A percentile compares a stretch with the other conserved stretches of the same genome.
phyloP scores from a whole-genome alignment of 345 rosid species.

The Luvunga scandens region DNA sequence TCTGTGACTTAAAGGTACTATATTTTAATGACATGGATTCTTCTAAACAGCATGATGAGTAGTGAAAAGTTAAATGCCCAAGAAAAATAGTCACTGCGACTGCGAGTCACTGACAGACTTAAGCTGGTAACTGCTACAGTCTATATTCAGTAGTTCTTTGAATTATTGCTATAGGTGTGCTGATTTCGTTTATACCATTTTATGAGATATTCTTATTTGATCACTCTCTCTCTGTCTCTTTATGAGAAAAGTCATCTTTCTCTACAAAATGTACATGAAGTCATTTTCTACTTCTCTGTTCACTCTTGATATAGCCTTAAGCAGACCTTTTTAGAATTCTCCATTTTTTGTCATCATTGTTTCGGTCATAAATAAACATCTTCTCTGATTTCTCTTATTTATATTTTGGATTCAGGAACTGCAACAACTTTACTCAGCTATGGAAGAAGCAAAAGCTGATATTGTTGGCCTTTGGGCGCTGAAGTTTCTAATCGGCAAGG shows the following conservation, averaged over 20 bases:
- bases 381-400: not conserved
- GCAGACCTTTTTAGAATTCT: not conserved
- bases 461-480: slow-evolving; percentile 98
- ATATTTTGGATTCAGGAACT: slow-evolving; percentile 58
- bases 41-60: not conserved
- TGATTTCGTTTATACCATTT: not conserved
- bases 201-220: not conserved
- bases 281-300: not conserved
- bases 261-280: not conserved
- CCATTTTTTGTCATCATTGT: not conserved
- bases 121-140: not conserved
- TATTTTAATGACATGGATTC: not conserved
- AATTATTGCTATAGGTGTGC: not conserved
- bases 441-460: slow-evolving; percentile 98
- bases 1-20: too few relatives aligned
- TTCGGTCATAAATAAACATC: not conserved
- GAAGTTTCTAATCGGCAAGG: slow-evolving; percentile 71
- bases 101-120: not conserved
- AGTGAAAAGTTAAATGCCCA: too few relatives aligned
- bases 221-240: not conserved
- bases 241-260: not conserved
- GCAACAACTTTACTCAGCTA: slow-evolving; percentile 81
- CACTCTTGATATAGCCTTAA: not conserved
- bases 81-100: too few relatives aligned
- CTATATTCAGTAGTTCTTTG: not conserved